Evolutionary conservation across 768 basidiomycete species (phyloP), one percentile per base, ranked within the genome.

Genomic region (Rossbeevera mucosa): DNA sequence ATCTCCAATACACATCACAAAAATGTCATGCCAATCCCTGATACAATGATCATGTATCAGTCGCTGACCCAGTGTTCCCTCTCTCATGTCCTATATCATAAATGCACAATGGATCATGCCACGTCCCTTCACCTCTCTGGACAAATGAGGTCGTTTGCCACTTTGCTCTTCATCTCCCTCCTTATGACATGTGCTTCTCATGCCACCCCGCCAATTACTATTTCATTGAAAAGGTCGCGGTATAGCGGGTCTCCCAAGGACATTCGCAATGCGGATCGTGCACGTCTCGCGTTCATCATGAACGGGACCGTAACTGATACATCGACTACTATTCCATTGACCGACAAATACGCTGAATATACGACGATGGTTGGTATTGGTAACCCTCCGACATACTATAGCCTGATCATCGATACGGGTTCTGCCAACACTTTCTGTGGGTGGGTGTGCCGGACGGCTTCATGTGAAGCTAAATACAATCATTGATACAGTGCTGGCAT

Each of bases 381-480:
- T 14, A 46, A 11, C 22, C 68, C 67, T 18, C 33, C 58, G 8
- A 69, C 65, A 3, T 56, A 62, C 43, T 65, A 67, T 52, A 56
- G 62, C 46, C 58, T 69, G 8, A 29, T 68, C 8, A 50, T 69
- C n/a, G 71, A 71, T 51, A 71, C 71, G 5, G 66, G 69, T 8
- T 62, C 61, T 21, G 63, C 70, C 16, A 70, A 67, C 48, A 71
- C 64, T 0, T 68, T 67, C 45, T 59, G 68, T 46, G 57, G 54
- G 47, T 52, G 16, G n/a, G 54, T 49, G 2, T n/a, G n/a, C n/a
- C 30, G 50, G 7, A 48, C 12, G 29, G 7, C 29, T 53, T 16
- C 25, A 52, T 25, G 14, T 41, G 25, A 6, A 13, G 5, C 9
- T 22, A 18, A 13, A 16, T 24, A 29, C 11, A 4, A 46, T 26